These are phyloP conservation scores for Jimgerdemannia lactiflua DNA, from an alignment of 192 early-diverging fungal species.

Conservation along the genomic window DNA sequence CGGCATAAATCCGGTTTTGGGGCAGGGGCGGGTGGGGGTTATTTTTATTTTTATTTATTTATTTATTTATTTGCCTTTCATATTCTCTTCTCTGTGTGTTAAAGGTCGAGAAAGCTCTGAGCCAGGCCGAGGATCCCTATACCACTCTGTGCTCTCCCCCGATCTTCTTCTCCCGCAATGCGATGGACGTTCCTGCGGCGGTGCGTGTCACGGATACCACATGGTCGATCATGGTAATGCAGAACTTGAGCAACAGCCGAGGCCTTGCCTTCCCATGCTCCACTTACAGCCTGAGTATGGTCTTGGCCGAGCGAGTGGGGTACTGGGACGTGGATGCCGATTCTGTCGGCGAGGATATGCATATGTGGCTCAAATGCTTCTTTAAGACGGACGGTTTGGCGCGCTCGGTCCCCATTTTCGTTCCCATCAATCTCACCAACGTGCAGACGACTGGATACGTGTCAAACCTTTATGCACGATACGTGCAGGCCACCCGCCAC, in stretches of 20 bases:
- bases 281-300: constrained; percentile 64
- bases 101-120: too few relatives aligned
- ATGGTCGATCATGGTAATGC: constrained; percentile 65
- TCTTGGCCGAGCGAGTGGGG: constrained; percentile 52
- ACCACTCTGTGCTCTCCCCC: constrained; percentile 10
- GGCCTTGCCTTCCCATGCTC: constrained; percentile 64
- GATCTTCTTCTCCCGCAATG: constrained; percentile 45
- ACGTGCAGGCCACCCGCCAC: constrained; percentile 59
- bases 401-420: constrained; percentile 57
- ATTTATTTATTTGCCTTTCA: too few relatives aligned
- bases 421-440: constrained; percentile 54
- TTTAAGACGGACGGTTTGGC: constrained; percentile 56
- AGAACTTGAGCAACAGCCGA: too few relatives aligned
- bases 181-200: constrained; percentile 56
- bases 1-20: too few relatives aligned
- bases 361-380: constrained; percentile 41
- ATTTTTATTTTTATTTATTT: too few relatives aligned
- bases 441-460: constrained; percentile 43
- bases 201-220: constrained; percentile 62
- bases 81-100: too few relatives aligned
- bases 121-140: not conserved
- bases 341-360: too few relatives aligned
- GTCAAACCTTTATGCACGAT: constrained; percentile 44
- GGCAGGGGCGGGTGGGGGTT: too few relatives aligned
- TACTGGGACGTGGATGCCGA: constrained; percentile 45